Evolutionary conservation across 1,139 yeast genomes (phyloP).

Genomic region (Geotrichum phurueaensis): DNA sequence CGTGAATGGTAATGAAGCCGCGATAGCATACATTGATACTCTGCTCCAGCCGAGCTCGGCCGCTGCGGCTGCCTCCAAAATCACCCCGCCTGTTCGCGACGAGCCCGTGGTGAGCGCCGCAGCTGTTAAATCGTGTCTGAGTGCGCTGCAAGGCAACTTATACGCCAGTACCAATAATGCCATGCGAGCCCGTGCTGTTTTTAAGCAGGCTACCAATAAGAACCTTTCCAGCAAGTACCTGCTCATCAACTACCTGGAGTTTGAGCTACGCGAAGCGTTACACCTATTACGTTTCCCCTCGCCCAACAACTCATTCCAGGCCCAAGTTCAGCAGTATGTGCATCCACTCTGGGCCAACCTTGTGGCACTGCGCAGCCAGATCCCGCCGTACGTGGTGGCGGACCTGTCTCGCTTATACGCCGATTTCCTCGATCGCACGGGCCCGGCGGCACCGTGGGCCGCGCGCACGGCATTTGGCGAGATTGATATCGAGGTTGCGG

Average conservation of each 20-base stretch:
- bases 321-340: conserved; percentile 14
- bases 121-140: conserved; percentile 2
- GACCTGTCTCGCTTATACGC: conserved; percentile 8
- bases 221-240: conserved; percentile 19
- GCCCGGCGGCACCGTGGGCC: conserved; percentile 13
- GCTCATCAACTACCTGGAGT: conserved; percentile 33
- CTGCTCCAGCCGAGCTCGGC: conserved; percentile 1
- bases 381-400: conserved; percentile 11
- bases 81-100: neutral
- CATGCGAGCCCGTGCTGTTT: conserved; percentile 5
- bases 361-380: conserved; percentile 2
- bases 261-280: conserved; percentile 26
- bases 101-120: neutral
- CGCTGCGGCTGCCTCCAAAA: neutral
- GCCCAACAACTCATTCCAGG: conserved; percentile 1
- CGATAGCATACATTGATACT: conserved; percentile 24
- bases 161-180: conserved; percentile 5
- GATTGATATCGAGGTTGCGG: conserved; percentile 36
- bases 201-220: conserved; percentile 11
- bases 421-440: conserved; percentile 9
- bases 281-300: conserved; percentile 4
- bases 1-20: conserved; percentile 16
- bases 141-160: conserved; percentile 12
- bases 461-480: conserved; percentile 20
- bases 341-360: conserved; percentile 14